Evolutionary conservation across 2,329 filamentous ascomycete genomes (phyloP).

Genomic region (Cercospora sp.): DNA sequence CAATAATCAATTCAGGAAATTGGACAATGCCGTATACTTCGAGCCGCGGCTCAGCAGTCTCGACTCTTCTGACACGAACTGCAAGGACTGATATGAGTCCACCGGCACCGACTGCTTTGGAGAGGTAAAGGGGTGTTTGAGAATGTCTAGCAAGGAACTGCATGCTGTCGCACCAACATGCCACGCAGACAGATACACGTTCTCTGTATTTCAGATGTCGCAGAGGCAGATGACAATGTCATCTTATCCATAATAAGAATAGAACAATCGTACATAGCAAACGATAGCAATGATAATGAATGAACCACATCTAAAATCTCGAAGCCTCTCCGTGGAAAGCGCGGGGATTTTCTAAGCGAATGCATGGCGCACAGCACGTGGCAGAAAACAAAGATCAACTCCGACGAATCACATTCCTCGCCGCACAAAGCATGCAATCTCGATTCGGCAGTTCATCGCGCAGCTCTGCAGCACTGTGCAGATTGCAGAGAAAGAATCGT

Average conservation of each 20-base stretch:
- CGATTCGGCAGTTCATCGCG: conserved; percentile 11
- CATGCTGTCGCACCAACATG: neutral
- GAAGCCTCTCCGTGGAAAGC: neutral
- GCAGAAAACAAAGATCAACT: neutral
- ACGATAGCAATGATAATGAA: neutral
- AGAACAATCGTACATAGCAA: neutral
- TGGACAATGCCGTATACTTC: conserved; percentile 5
- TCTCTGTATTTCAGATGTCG: neutral
- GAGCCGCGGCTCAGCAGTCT: neutral
- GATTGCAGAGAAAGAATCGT: neutral
- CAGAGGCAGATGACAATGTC: neutral
- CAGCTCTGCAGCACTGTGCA: neutral
- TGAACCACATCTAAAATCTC: neutral
- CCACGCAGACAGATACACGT: too few relatives aligned
- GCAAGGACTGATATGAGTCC: neutral
- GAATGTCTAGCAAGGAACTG: neutral
- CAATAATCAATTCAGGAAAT: neutral
- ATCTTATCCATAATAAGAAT: neutral
- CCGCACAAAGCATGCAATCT: neutral
- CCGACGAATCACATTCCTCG: neutral
- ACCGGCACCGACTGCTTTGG: neutral
- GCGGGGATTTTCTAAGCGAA: neutral
- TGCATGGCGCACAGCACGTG: conserved; percentile 3
- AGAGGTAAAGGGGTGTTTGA: neutral
- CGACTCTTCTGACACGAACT: neutral